Percentiles rank a stretch among this genome's conserved stretches.
phyloP scores from a whole-genome alignment of 805 yeast genomes.

The Wickerhamomyces chambardii region DNA sequence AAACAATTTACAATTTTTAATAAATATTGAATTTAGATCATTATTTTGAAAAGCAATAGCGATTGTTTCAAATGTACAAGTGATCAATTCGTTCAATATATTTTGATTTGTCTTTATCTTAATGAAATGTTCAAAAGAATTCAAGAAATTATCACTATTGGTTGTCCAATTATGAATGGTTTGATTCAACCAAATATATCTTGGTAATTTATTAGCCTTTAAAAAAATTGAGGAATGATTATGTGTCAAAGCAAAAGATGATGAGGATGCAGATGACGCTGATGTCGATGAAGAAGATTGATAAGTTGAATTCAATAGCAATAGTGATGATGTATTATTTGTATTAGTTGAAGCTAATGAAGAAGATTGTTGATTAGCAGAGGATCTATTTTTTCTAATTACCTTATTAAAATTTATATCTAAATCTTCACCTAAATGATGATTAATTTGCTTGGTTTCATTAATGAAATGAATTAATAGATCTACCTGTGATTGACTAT shows the following conservation, averaged over 20 bases:
- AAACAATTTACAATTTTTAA: slow-evolving; percentile 35
- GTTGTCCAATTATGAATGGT: slow-evolving; percentile 26
- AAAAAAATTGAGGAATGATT: too few relatives aligned
- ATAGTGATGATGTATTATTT: too few relatives aligned
- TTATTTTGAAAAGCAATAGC: slow-evolving; percentile 26
- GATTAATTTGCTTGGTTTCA: neutral
- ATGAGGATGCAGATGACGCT: slow-evolving; percentile 2
- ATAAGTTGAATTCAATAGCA: too few relatives aligned
- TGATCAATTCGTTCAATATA: slow-evolving; percentile 28
- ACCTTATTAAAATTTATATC: neutral
- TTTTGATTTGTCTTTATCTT: slow-evolving; percentile 18
- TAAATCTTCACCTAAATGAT: neutral
- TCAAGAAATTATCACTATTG: slow-evolving; percentile 19
- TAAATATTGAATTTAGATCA: slow-evolving; percentile 22
- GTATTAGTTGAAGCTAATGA: neutral
- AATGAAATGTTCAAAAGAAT: slow-evolving; percentile 22
- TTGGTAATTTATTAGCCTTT: slow-evolving; percentile 14
- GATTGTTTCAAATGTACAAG: slow-evolving; percentile 35
- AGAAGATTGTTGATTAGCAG: slow-evolving; percentile 2
- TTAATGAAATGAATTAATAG: slow-evolving; percentile 1
- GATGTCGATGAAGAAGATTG: slow-evolving; percentile 3
- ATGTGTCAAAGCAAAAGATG: too few relatives aligned
- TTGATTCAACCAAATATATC: slow-evolving; percentile 26
- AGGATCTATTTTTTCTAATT: too few relatives aligned
- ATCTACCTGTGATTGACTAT: slow-evolving; percentile 5